Evolutionary conservation across 805 yeast species (phyloP).

Genomic region (Lachancea mirantina): DNA sequence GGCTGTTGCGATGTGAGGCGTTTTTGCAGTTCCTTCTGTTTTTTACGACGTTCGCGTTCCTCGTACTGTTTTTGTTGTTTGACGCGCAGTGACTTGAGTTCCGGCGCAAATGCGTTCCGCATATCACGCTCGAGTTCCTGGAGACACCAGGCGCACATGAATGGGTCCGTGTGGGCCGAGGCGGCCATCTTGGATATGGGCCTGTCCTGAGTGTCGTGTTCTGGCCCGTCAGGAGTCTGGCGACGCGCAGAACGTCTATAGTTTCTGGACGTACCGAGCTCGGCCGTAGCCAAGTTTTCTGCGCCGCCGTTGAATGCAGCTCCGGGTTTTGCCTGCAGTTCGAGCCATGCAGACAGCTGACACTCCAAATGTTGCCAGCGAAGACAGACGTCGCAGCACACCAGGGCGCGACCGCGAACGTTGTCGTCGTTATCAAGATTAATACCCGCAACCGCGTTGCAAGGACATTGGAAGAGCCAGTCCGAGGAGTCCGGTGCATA

Average conservation of each 20-base stretch:
- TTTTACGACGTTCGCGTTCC: slow-evolving; percentile 25
- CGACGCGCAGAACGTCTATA: slow-evolving; percentile 20
- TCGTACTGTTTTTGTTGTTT: slow-evolving; percentile 22
- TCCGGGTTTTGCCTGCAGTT: slow-evolving; percentile 3
- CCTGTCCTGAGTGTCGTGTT: slow-evolving; percentile 10
- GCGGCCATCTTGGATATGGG: slow-evolving; percentile 22
- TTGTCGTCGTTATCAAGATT: slow-evolving; percentile 8
- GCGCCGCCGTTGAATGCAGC: slow-evolving; percentile 9
- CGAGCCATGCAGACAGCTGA: slow-evolving; percentile 15
- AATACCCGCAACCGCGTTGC: slow-evolving; percentile 8
- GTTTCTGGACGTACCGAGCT: slow-evolving; percentile 13
- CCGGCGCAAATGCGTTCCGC: slow-evolving; percentile 20
- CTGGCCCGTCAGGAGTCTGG: slow-evolving; percentile 10
- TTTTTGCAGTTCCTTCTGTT: slow-evolving; percentile 18
- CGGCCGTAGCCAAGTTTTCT: slow-evolving; percentile 19
- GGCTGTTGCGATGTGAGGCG: slow-evolving; percentile 2
- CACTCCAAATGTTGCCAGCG: slow-evolving; percentile 32
- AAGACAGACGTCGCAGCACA: slow-evolving; percentile 29
- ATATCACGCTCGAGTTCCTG: slow-evolving; percentile 18
- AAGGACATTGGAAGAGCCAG: slow-evolving; percentile 30
- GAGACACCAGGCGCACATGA: slow-evolving; percentile 24
- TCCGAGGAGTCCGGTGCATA: slow-evolving; percentile 19
- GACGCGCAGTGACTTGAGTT: slow-evolving; percentile 17
- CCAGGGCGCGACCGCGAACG: slow-evolving; percentile 17
- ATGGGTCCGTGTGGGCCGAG: slow-evolving; percentile 16